Base-by-base conservation (phyloP, 1,284 basidiomycete genomes). In the Schizophyllum commune region DNA sequence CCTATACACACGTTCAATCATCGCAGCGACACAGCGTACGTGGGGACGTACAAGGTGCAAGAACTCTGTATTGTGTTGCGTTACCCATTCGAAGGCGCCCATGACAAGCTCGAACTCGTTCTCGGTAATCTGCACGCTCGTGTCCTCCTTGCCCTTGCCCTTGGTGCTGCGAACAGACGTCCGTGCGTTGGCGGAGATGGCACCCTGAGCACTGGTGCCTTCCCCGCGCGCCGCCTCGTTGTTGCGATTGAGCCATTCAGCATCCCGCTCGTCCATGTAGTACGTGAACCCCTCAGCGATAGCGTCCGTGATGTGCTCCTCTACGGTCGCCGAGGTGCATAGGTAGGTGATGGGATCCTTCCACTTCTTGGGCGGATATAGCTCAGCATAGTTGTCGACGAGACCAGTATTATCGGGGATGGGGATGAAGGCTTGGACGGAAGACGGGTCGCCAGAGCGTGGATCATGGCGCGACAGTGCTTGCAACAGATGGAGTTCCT, bases 101-200 rank as follows among this genome's bases (percentile, higher is more conserved):
- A 98, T 97, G 63, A 97, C 86, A 65, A 95, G 83, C 74, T 99
- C 97, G 67, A 98, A 97, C 67, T 94, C 89, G 67, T 97, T 94
- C 70, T 97, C 94, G 3, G 84, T 81, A 65, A 98, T 91, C 60
- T 79, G 72, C 15, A 89, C 72, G 7, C 79, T 69, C 58, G 91
- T 89, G 0, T 86, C 83, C 62, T 91, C 88, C 70, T 91, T 91
- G 62, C 88, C 88, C 66, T 88, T 91, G 20, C 82, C 82, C 72
- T 91, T 92, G 22, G 87, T 79, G 66, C 83, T 88, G 52, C 88
- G 83, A 55, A 78, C 73, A 6, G 81, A 77, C n/a, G 75, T 77
- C 32, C 81, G 80, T 2, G 77, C 69, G 39, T 47, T 47, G n/a
- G 54, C 58, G 22, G 84, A 82, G 57, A 85, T 68, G 3, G 85